Conservation (phyloP, 257 asterid species). For the Solanum paucissectum region DNA sequence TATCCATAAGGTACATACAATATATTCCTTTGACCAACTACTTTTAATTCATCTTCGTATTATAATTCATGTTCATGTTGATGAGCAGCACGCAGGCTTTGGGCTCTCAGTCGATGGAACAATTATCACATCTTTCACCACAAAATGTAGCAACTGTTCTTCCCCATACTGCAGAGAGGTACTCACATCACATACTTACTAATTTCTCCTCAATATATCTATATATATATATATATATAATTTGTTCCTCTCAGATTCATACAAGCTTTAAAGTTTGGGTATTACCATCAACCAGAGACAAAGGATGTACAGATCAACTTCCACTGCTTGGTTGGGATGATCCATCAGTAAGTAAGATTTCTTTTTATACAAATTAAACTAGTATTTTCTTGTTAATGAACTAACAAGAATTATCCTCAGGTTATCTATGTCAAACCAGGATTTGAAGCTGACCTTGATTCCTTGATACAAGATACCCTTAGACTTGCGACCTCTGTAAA, state of each 20-base stretch:
- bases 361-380: neutral
- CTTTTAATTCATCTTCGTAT: neutral
- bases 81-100: slow-evolving; percentile 64
- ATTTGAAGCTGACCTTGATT: slow-evolving; percentile 68
- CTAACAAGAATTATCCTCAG: slow-evolving; percentile 17
- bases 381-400: neutral
- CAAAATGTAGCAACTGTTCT: slow-evolving; percentile 67
- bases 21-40: neutral
- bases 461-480: slow-evolving; percentile 60
- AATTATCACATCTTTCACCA: slow-evolving; percentile 47
- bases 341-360: slow-evolving; percentile 59
- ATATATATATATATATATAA: too few relatives aligned
- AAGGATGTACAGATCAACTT: slow-evolving; percentile 23
- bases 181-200: too few relatives aligned
- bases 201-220: too few relatives aligned
- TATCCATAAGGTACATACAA: slow-evolving; percentile 38
- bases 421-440: slow-evolving; percentile 90
- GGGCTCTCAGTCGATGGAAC: slow-evolving; percentile 82
- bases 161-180: slow-evolving; percentile 64
- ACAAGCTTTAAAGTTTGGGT: slow-evolving; percentile 76
- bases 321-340: slow-evolving; percentile 65
- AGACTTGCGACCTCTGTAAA: slow-evolving; percentile 59
- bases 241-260: slow-evolving; percentile 28
- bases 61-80: neutral
- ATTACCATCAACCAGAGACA: slow-evolving; percentile 41